These are phyloP conservation scores for Seiridium cupressi DNA, from an alignment of 2,329 filamentous ascomycete species.

Conservation along the genomic window DNA sequence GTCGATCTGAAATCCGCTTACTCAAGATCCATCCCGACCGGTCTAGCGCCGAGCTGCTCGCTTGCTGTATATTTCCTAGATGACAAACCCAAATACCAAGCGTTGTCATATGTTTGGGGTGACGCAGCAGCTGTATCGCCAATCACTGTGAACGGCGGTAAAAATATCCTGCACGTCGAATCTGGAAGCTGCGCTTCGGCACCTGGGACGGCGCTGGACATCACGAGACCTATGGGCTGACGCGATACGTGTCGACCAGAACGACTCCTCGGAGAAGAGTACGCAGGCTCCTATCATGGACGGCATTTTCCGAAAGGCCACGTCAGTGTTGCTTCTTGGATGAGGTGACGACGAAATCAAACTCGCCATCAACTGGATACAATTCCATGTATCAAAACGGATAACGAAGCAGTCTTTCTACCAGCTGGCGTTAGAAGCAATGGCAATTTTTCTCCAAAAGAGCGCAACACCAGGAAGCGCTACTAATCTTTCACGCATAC, in stretches of 20 bases:
- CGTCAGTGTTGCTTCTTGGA: neutral
- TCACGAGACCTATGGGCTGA: neutral
- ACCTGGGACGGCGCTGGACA: neutral
- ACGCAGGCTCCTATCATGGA: neutral
- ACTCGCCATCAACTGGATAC: neutral
- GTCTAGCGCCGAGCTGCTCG: neutral
- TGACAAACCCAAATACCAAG: neutral
- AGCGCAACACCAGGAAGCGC: neutral
- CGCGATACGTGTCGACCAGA: neutral
- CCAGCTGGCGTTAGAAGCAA: neutral
- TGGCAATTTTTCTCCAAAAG: neutral
- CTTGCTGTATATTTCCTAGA: neutral
- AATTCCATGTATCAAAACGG: neutral
- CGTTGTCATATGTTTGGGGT: neutral
- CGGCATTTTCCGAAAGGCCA: neutral
- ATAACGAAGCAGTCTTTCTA: neutral
- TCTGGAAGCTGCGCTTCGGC: neutral
- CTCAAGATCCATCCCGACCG: neutral
- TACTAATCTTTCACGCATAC: neutral
- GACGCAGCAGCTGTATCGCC: neutral
- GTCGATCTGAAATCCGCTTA: neutral
- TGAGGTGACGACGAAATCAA: neutral
- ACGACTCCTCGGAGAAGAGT: neutral
- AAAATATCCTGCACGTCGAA: neutral
- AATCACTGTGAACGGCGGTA: neutral